These are phyloP conservation scores for Scedosporium minutisporum DNA, from an alignment of 2,329 filamentous ascomycete genomes.

Conservation along the genomic window DNA sequence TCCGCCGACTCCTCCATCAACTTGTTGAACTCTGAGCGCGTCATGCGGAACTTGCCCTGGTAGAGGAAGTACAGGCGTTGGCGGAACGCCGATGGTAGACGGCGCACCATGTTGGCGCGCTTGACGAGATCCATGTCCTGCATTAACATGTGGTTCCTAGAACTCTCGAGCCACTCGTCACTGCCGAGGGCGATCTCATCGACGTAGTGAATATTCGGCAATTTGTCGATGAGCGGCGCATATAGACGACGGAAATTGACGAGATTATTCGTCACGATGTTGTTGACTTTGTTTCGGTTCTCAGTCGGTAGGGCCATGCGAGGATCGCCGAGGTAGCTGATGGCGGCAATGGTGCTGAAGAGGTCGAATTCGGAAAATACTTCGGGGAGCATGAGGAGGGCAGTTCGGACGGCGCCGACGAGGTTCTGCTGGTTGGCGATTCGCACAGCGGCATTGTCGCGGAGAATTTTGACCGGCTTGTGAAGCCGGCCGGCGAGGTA, in stretches of 20 bases:
- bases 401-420: constrained; percentile 80
- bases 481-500: constrained; percentile 95
- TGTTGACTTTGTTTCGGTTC: constrained; percentile 82
- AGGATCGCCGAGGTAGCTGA: constrained; percentile 94
- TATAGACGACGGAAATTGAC: constrained; percentile 87
- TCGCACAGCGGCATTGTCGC: constrained; percentile 84
- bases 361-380: constrained; percentile 79
- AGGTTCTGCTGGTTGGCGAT: constrained; percentile 95
- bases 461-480: constrained; percentile 95
- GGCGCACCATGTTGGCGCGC: constrained; percentile 91
- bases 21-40: constrained; percentile 69
- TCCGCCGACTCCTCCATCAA: constrained; percentile 74
- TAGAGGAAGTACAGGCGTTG: constrained; percentile 91
- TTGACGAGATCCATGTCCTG: constrained; percentile 92
- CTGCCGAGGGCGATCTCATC: constrained; percentile 51
- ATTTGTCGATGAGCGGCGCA: constrained; percentile 74
- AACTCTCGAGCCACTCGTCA: constrained; percentile 29
- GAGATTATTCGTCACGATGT: constrained; percentile 89
- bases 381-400: constrained; percentile 74
- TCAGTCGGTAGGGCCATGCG: constrained; percentile 87
- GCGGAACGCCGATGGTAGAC: constrained; percentile 78
- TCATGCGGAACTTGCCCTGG: constrained; percentile 81
- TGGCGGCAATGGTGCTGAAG: constrained; percentile 81
- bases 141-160: constrained; percentile 56
- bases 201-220: constrained; percentile 78